phyloP scores from a whole-genome alignment of 2,329 filamentous ascomycete genomes.

The Talaromyces sp. region DNA sequence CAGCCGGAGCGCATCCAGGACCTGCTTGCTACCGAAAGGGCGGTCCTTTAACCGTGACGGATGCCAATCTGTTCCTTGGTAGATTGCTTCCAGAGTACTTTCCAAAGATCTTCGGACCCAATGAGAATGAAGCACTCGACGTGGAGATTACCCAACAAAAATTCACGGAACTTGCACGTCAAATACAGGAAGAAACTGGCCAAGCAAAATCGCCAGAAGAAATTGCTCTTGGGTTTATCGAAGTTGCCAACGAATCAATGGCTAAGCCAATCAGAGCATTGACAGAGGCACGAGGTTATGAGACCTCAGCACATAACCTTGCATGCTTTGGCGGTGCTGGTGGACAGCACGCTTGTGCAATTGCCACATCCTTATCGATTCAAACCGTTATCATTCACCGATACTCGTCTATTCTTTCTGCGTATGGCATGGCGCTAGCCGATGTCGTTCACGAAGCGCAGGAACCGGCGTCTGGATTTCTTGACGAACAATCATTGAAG shows the following conservation, averaged over 20 bases:
- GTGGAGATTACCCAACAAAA: conserved; percentile 38
- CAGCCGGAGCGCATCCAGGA: conserved; percentile 81
- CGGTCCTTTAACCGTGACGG: conserved; percentile 83
- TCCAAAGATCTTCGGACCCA: conserved; percentile 22
- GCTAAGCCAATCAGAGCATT: conserved; percentile 23
- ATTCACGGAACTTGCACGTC: conserved; percentile 41
- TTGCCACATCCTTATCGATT: conserved; percentile 42
- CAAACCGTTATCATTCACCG: conserved; percentile 42
- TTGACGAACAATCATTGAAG: conserved; percentile 19
- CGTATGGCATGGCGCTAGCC: conserved; percentile 45
- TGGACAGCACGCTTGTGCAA: conserved; percentile 41
- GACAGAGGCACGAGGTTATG: conserved; percentile 25
- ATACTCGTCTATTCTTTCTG: conserved; percentile 42
- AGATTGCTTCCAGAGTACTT: conserved; percentile 75
- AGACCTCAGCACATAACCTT: conserved; percentile 27
- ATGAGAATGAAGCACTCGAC: conserved; percentile 35
- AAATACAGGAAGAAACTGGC: conserved; percentile 38
- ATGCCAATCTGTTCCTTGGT: conserved; percentile 83
- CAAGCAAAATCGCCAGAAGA: conserved; percentile 24
- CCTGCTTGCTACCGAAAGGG: conserved; percentile 89
- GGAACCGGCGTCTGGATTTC: conserved; percentile 29
- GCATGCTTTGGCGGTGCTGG: conserved; percentile 33
- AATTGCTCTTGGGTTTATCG: conserved; percentile 24
- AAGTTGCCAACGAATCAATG: conserved; percentile 25
- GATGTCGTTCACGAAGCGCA: conserved; percentile 39